phyloP scores from a whole-genome alignment of 129 eudicot genomes.

The Saussurea involucrata region DNA sequence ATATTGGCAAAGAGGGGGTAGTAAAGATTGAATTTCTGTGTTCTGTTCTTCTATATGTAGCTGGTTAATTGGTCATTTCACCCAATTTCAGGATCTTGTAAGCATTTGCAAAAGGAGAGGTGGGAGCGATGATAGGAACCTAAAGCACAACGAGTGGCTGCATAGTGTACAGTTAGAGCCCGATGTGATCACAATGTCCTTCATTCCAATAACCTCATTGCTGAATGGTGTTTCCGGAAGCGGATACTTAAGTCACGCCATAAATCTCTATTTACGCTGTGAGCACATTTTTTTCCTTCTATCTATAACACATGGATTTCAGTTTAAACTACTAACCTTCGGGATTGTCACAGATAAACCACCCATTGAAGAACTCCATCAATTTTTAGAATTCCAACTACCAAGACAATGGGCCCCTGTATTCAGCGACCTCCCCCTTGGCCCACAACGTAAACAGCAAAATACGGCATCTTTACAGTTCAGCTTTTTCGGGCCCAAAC shows the following conservation, averaged over 20 bases:
- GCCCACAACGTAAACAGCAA: constrained; percentile 88
- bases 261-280: constrained; percentile 93
- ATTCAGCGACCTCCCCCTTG: constrained; percentile 90
- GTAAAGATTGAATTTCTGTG: not conserved
- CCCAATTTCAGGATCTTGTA: constrained; percentile 58
- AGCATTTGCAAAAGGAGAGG: constrained; percentile 97
- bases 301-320: not conserved
- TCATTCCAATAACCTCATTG: constrained; percentile 89
- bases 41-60: not conserved
- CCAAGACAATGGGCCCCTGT: constrained; percentile 99
- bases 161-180: constrained; percentile 90
- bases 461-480: constrained; percentile 74
- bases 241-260: constrained; percentile 97
- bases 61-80: constrained; percentile 7
- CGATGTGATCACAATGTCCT: constrained; percentile 96
- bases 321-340: not conserved
- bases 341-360: constrained; percentile 72
- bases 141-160: constrained; percentile 76
- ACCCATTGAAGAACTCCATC: constrained; percentile 97
- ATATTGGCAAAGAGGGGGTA: not conserved
- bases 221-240: constrained; percentile 91
- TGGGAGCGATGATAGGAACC: constrained; percentile 55
- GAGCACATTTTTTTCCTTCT: constrained; percentile 31
- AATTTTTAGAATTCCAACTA: constrained; percentile 93
- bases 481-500: constrained; percentile 93